Evolutionary conservation across 23 red algal genomes (phyloP), one percentile per base, ranked within the genome.

Genomic region (Chondrus crispus): DNA sequence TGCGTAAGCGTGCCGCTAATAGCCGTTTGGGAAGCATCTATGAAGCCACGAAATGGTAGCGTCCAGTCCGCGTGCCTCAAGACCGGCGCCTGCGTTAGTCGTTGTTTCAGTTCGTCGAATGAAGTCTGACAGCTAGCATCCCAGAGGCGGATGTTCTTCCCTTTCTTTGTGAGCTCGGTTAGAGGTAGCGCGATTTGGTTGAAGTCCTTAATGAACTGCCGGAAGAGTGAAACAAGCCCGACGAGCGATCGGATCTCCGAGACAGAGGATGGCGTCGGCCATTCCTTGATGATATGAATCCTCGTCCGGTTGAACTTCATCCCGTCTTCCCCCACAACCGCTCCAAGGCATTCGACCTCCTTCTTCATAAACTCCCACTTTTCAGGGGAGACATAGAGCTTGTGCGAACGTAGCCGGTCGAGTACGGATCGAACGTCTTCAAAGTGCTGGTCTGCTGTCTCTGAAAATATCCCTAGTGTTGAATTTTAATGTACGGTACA

Each of bases 401-500:
- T 14, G 1, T 90, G 9, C 30, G 53, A 60, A 22, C 51, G 8
- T 22, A 90, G 69, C 37, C 74, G 47, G 11, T 2, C 43, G 7
- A 90, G 43, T 8, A 75, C 85, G 30, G 24, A 39, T 14, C 51
- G 28, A 43, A 90, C 26, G 60, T 75, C 9, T 10, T 49, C 1
- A 5, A 78, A n/a, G 79, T 90, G 85, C 1, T 79, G 29, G 19
- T 79, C 2, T 38, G 33, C 14, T 19, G 85, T 51, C 29, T 55
- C 37, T 35, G 69, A 79, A 39, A 57, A 90, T 22, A 79, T 75
- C n/a, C n/a, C n/a, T n/a, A n/a, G n/a, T n/a, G n/a, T n/a, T n/a
- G n/a, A n/a, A n/a, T n/a, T n/a, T n/a, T n/a, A n/a, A n/a, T n/a
- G n/a, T n/a, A n/a, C n/a, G n/a, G n/a, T n/a, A n/a, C n/a, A n/a